Evolutionary conservation across 495 filamentous ascomycete genomes (phyloP), one percentile per base, ranked within the genome.

Genomic region (Lepraria neglecta): DNA sequence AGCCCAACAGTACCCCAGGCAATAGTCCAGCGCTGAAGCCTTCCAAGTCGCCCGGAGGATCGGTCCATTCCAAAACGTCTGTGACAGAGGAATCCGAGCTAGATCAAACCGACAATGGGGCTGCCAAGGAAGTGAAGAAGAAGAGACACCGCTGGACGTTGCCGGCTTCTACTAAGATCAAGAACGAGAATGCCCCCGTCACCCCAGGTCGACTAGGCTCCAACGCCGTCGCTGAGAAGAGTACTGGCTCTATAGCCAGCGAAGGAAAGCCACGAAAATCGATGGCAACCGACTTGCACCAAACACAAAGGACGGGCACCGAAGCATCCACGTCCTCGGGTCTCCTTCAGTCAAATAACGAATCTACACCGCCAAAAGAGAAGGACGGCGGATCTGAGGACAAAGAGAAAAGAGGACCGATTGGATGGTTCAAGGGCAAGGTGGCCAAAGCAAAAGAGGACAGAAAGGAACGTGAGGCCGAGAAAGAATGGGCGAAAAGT

Each of bases 391-490:
- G 61, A 63, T 65, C 56, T 60, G 76, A 69, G 67, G 76, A 74
- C 68, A 80, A 77, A 72, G 81, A 71, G 24, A 80, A 84, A 63
- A 88, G 84, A 63, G 87, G 88, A n/a, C 79, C 90, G 6, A 79
- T 95, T 53, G 85, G 84, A 17, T 95, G 92, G 82, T 82, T 96
- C 65, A 89, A 89, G 69, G 86, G 84, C 64, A 95, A 94, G 73
- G 84, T 94, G 45, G 81, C 86, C 19, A 88, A 91, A 65, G 82
- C 84, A 30, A 89, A 86, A 62, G 87, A 90, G 63, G 83, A 80
- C 10, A 79, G 73, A 2, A 84, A 86, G 69, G 85, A 88, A 53
- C 69, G 73, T 21, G 73, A 73, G 31, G 77, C 72, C 31, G 81
- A 85, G 61, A 77, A 79, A 48, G 77, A 80, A 50, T 70, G 82